Conservation (phyloP, 2,329 filamentous ascomycete genomes). For the Monilinia fructigena region DNA sequence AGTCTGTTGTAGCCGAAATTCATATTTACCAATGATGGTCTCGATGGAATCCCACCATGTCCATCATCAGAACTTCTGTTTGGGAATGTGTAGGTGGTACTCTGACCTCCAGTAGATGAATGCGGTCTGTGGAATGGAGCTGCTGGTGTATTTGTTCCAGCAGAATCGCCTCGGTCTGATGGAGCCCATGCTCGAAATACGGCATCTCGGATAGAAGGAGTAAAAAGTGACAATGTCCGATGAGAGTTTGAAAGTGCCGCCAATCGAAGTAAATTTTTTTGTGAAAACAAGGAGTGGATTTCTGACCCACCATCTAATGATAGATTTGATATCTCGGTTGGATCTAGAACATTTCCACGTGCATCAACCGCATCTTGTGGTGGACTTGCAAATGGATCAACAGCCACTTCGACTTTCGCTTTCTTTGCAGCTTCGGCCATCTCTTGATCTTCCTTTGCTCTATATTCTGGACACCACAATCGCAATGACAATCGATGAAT, state of each 20-base stretch:
- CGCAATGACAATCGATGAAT: conserved; percentile 89
- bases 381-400: conserved; percentile 79
- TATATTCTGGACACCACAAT: conserved; percentile 86
- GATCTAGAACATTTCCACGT: conserved; percentile 73
- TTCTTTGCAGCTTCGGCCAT: conserved; percentile 50
- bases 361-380: conserved; percentile 80
- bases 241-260: conserved; percentile 84
- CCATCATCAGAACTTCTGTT: conserved; percentile 62
- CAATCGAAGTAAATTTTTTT: conserved; percentile 85
- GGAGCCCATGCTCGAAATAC: conserved; percentile 91
- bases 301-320: conserved; percentile 78
- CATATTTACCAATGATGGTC: conserved; percentile 64
- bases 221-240: conserved; percentile 85
- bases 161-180: conserved; percentile 51
- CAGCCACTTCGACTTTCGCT: conserved; percentile 49
- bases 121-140: conserved; percentile 60
- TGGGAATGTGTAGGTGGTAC: conserved; percentile 70
- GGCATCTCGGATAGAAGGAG: conserved; percentile 83
- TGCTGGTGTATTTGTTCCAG: conserved; percentile 38
- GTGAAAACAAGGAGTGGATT: conserved; percentile 86
- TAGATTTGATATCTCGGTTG: conserved; percentile 71
- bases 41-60: conserved; percentile 55
- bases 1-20: conserved; percentile 61
- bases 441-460: conserved; percentile 62
- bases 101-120: conserved; percentile 56